Percentiles rank a stretch among this genome's conserved stretches.
Evolutionary conservation across 2,329 filamentous ascomycete species (phyloP).

Genomic region (Stagonosporopsis vannaccii): DNA sequence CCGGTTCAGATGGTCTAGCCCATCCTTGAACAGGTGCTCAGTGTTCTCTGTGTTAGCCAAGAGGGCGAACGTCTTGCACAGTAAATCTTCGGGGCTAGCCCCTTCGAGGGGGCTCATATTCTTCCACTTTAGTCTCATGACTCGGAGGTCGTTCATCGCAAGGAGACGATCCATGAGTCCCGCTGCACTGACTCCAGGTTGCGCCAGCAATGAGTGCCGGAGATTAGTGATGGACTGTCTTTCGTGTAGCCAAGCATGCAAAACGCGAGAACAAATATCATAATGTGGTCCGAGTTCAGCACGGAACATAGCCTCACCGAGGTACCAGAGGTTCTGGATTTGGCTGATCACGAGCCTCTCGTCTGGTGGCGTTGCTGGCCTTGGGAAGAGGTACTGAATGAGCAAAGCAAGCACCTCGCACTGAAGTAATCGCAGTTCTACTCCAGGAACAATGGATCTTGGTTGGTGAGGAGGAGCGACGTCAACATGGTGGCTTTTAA

Average conservation of each 20-base stretch:
- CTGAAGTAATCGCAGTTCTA: conserved; percentile 38
- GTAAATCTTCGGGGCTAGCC: conserved; percentile 43
- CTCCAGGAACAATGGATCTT: conserved; percentile 13
- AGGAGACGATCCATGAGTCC: conserved; percentile 43
- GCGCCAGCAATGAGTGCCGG: conserved; percentile 28
- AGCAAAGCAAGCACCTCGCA: conserved; percentile 44
- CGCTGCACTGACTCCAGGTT: conserved; percentile 33
- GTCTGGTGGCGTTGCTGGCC: conserved; percentile 30
- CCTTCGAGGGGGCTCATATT: conserved; percentile 45
- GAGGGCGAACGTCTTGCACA: conserved; percentile 39
- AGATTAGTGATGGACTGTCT: conserved; percentile 40
- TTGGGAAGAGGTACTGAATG: conserved; percentile 42
- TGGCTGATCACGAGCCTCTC: conserved; percentile 35
- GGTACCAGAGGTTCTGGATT: conserved; percentile 40
- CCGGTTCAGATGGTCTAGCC: conserved; percentile 37
- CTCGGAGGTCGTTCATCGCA: conserved; percentile 45
- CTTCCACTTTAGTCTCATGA: conserved; percentile 47
- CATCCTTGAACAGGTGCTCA: conserved; percentile 45
- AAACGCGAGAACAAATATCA: conserved; percentile 37
- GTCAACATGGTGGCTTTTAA: conserved; percentile 39
- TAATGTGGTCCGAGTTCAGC: conserved; percentile 35
- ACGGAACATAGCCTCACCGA: conserved; percentile 36
- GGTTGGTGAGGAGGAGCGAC: conserved; percentile 12
- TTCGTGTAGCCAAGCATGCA: conserved; percentile 43
- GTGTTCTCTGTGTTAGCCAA: conserved; percentile 46